A percentile compares a stretch with the other conserved stretches of the same genome.
Evolutionary conservation across 306 rosid species (phyloP).

Genomic region (Hylodesmum podocarpum): DNA sequence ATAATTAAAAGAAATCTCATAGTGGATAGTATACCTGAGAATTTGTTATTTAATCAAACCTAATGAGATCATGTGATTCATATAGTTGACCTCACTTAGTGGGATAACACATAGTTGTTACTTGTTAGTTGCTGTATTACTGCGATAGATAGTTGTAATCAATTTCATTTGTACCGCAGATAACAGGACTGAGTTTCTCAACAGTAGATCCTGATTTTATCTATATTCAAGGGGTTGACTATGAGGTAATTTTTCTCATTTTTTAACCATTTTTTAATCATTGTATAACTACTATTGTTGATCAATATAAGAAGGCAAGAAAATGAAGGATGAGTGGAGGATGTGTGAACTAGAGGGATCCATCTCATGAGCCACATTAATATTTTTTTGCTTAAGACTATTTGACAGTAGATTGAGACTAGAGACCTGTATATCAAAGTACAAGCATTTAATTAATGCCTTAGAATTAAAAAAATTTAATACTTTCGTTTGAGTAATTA

Average conservation of each 20-base stretch:
- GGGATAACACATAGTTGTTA: not conserved
- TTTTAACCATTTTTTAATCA: not conserved
- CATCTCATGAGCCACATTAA: not conserved
- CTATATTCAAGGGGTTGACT: slow-evolving; percentile 86
- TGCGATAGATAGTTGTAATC: slow-evolving; percentile 7
- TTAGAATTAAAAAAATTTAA: not conserved
- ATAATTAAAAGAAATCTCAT: not conserved
- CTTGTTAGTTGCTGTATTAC: not conserved
- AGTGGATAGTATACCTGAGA: not conserved
- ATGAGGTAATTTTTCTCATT: slow-evolving; percentile 58
- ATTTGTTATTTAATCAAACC: not conserved
- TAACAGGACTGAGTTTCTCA: slow-evolving; percentile 84
- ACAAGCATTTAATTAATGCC: slow-evolving; percentile 15
- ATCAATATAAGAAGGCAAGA: not conserved
- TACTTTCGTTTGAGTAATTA: not conserved
- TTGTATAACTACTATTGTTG: not conserved
- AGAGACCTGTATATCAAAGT: slow-evolving; percentile 2
- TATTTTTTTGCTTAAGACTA: not conserved
- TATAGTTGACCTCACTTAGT: not conserved
- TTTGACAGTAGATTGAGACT: not conserved
- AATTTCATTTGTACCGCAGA: slow-evolving; percentile 49
- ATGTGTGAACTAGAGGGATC: not conserved
- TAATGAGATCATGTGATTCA: not conserved
- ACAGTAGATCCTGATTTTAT: slow-evolving; percentile 66
- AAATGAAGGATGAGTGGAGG: not conserved